Conservation (phyloP, 371 early-diverging fungal species). For the Rhizomucor pusillus region DNA sequence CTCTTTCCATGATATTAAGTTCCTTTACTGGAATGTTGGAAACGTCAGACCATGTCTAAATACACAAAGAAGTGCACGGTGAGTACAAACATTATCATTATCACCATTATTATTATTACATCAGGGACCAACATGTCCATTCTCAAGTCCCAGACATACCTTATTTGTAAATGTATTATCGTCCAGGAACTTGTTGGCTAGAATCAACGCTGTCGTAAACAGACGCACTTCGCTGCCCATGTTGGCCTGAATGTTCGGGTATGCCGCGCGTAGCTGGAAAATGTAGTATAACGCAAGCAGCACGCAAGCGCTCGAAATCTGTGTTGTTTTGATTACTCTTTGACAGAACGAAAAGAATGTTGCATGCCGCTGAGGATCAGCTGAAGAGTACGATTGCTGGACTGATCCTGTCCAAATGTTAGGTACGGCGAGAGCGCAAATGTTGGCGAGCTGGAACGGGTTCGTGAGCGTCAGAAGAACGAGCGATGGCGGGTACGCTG, state of each 20-base stretch:
- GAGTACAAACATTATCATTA: too few species aligned
- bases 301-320: slow-evolving; percentile 44
- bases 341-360: slow-evolving; percentile 46
- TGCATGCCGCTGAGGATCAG: slow-evolving; percentile 31
- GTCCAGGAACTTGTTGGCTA: slow-evolving; percentile 67
- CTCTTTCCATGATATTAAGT: slow-evolving; percentile 73
- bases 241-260: slow-evolving; percentile 39
- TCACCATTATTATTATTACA: too few species aligned
- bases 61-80: too few species aligned
- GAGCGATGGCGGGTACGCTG: too few species aligned
- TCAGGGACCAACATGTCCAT: too few species aligned
- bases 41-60: slow-evolving; percentile 71
- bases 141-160: too few species aligned
- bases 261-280: slow-evolving; percentile 31
- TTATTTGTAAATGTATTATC: slow-evolving; percentile 71
- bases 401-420: slow-evolving; percentile 43
- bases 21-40: slow-evolving; percentile 63
- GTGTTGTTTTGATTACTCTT: slow-evolving; percentile 50
- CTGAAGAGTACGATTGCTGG: slow-evolving; percentile 10
- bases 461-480: slow-evolving; percentile 26
- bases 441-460: slow-evolving; percentile 37
- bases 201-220: slow-evolving; percentile 63
- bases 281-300: slow-evolving; percentile 41
- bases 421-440: slow-evolving; percentile 45
- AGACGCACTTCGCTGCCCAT: slow-evolving; percentile 62